Base-by-base conservation (phyloP, 1,284 basidiomycete species). In the Phlebopus sp. region DNA sequence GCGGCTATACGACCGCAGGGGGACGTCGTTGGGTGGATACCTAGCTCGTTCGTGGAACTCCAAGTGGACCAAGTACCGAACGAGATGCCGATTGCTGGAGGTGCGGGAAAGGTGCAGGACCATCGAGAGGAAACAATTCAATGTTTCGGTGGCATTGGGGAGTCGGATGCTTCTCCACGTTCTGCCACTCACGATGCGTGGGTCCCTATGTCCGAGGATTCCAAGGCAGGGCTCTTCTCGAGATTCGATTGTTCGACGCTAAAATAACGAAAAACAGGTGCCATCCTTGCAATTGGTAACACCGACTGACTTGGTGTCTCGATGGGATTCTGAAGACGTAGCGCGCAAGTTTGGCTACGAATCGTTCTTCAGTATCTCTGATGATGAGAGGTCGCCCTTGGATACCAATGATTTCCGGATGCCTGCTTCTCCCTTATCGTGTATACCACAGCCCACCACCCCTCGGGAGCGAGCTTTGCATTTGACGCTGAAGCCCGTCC, bases 21-120 rank as follows among this genome's bases (percentile, higher is more conserved):
- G 9, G 68, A 74, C 44, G 64, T n/a, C n/a, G n/a, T 86, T 36
- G 85, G 86, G 42, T 90, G 87, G 86, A 80, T 90, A 53, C 86
- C 86, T 9, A 69, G 74, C 51, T 76, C 78, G 1, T 84, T 76
- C 57, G 77, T 84, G 3, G 63, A 60, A 41, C 68, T 70, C 10
- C 59, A 84, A 17, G 59, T 70, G 13, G 64, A 68, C 25, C 71
- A 37, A n/a, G 39, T 15, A 15, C 3, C 36, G 74, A 40, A 76
- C 75, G 72, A 64, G 19, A 13, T 34, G 30, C 27, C 23, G 3
- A 21, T 10, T 23, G 19, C 17, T 13, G 40, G 38, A 30, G 47
- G 53, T 37, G 23, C 38, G 11, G 37, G 32, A 29, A 42, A 36
- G 38, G 21, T 47, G 8, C 14, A 36, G 32, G 53, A 49, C 25